Evolutionary conservation across 2,329 filamentous ascomycete genomes (phyloP), one percentile per base, ranked within the genome.

Genomic region (Arthrobotrys sphaeroides): DNA sequence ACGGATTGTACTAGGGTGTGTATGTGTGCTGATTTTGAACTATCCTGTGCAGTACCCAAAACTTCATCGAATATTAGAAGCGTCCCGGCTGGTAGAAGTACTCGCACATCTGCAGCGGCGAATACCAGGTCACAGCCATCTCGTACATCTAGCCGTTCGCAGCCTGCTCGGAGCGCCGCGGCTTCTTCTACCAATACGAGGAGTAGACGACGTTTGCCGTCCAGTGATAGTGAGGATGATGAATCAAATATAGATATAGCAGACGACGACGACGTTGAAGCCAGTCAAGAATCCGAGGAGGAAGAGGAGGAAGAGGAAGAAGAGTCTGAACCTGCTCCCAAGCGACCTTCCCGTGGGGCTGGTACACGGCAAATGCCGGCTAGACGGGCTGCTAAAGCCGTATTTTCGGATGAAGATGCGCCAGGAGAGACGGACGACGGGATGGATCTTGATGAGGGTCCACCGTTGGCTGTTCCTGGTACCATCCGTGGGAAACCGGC

Each of bases 221-320:
- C 73, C 28, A 77, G 73, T 18, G 73, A 77, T 20, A 77, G 73
- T 22, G 73, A 77, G n/a, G 73, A 77, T 13, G 73, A 77, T n/a
- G 73, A 77, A 20, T 77, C 73, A 9, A 77, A 77, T 20, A 66
- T 77, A 22, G 73, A 77, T 60, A 65, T 77, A 42, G 73, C 73
- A 1, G 86, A 87, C 45, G 84, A 85, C 40, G 80, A 82, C 16
- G 78, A 79, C 12, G 70, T 70, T 9, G 77, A 78, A 43, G 80
- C 84, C 2, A 85, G 84, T 9, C 84, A 85, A 16, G 80, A 83
- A 2, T 84, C 84, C 4, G 83, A 84, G 9, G 84, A 85, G 51
- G 84, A 83, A 7, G 84, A 84, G 16, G 84, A 83, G 20, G 84
- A 85, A 40, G 83, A 83, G 13, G 85, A 85, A 22, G 85, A 86